Evolutionary conservation across 345 rosid genomes (phyloP).

Genomic region (Geranium brycei): DNA sequence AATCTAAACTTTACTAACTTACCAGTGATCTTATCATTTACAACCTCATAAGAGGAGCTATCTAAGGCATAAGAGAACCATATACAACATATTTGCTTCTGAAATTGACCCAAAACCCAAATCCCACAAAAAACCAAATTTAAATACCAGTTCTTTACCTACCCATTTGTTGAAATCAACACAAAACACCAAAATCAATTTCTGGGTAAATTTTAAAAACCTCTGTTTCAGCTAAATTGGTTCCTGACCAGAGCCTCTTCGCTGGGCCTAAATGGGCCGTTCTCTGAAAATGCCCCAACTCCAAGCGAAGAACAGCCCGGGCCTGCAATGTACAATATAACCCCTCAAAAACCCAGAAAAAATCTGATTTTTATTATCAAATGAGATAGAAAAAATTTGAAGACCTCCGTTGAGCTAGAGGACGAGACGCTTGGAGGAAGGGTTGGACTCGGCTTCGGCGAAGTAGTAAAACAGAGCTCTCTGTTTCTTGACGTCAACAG

Average conservation of each 20-base stretch:
- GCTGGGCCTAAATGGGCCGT: slow-evolving; percentile 93
- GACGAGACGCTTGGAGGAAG: slow-evolving; percentile 72
- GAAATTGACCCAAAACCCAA: slow-evolving; percentile 13
- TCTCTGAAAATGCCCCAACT: slow-evolving; percentile 92
- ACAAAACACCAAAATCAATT: background rate
- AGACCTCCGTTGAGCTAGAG: slow-evolving; percentile 99
- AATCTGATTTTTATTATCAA: too few species aligned
- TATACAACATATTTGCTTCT: slow-evolving; percentile 89
- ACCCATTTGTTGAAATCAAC: background rate
- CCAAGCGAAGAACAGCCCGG: slow-evolving; percentile 99
- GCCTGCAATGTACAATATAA: slow-evolving; percentile 21
- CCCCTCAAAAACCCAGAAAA: background rate
- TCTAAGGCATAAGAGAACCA: slow-evolving; percentile 85
- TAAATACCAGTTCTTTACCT: background rate
- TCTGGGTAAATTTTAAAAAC: slow-evolving; percentile 11
- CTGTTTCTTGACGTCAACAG: slow-evolving; percentile 53
- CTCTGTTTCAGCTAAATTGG: slow-evolving; percentile 85
- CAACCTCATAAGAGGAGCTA: slow-evolving; percentile 45
- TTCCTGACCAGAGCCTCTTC: slow-evolving; percentile 62
- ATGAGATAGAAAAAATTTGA: too few species aligned
- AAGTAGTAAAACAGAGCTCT: slow-evolving; percentile 91
- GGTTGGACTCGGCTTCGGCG: slow-evolving; percentile 72
- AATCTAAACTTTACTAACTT: slow-evolving; percentile 2
- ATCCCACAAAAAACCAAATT: too few species aligned
- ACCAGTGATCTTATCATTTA: slow-evolving; percentile 76